These are phyloP conservation scores for Nepenthes gracilis DNA, from an alignment of 148 eudicot species.

Conservation along the genomic window DNA sequence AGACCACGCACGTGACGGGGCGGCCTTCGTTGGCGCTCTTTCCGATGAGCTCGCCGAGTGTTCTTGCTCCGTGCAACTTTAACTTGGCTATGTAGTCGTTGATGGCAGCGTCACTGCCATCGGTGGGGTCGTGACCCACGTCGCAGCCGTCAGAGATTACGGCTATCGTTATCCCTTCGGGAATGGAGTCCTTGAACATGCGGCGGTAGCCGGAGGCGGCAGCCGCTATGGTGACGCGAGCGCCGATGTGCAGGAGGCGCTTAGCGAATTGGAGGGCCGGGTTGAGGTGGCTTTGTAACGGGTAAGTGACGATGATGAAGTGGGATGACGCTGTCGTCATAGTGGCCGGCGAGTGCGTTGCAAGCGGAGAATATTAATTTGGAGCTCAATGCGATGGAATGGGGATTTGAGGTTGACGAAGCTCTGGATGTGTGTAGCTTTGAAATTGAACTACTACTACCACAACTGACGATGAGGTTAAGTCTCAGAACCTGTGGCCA, in stretches of 20 bases:
- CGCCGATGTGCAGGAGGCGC: constrained; percentile 21
- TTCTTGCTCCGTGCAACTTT: constrained; percentile 14
- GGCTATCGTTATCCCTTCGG: constrained; percentile 21
- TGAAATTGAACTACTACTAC: too few relatives aligned
- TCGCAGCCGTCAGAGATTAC: too few relatives aligned
- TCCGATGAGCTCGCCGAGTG: constrained; percentile 13
- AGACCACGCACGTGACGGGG: constrained; percentile 35
- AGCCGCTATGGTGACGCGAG: constrained; percentile 34
- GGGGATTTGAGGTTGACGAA: too few relatives aligned
- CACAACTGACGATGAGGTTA: too few relatives aligned
- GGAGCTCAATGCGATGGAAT: too few relatives aligned
- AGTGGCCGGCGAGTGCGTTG: neutral
- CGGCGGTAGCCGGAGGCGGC: constrained; percentile 18
- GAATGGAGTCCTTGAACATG: constrained; percentile 7
- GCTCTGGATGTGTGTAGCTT: too few relatives aligned
- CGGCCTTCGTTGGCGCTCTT: constrained; percentile 25
- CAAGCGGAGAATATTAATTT: too few relatives aligned
- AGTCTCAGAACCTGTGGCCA: too few relatives aligned
- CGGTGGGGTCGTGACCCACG: too few relatives aligned
- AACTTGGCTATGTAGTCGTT: constrained; percentile 8
- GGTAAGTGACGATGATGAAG: constrained; percentile 37
- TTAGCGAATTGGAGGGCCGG: constrained; percentile 45
- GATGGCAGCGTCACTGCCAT: constrained; percentile 28
- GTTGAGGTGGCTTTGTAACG: constrained; percentile 52
- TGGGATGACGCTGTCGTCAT: constrained; percentile 21